Percentiles rank a stretch among this genome's conserved stretches.
phyloP scores from a whole-genome alignment of 257 asterid species.

The Penstemon eatonii region DNA sequence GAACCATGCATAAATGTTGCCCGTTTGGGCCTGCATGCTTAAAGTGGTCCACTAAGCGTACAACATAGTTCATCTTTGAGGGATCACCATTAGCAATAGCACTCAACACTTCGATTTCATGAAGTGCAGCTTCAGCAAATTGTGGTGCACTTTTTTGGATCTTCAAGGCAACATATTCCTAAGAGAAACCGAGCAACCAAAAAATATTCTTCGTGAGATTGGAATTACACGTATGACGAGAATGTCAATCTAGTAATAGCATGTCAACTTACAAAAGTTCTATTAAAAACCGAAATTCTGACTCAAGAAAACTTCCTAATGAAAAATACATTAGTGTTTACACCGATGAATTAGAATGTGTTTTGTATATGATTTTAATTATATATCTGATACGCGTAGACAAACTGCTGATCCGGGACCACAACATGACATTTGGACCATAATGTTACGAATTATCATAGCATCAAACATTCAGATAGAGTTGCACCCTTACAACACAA shows the following conservation, averaged over 20 bases:
- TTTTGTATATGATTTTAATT: too few species aligned
- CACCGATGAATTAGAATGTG: neutral
- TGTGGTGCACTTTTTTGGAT: slow-evolving; percentile 97
- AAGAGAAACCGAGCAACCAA: slow-evolving; percentile 12
- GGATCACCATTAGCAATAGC: slow-evolving; percentile 81
- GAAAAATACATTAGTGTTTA: neutral
- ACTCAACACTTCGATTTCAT: slow-evolving; percentile 83
- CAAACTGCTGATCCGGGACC: neutral
- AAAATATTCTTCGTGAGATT: neutral
- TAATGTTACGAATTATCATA: neutral
- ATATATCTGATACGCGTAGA: neutral
- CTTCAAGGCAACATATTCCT: slow-evolving; percentile 93
- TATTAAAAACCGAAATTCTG: slow-evolving; percentile 6
- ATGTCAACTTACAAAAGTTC: slow-evolving; percentile 13
- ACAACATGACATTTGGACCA: neutral
- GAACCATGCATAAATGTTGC: slow-evolving; percentile 95
- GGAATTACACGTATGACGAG: neutral
- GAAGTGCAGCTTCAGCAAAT: slow-evolving; percentile 92
- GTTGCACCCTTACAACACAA: neutral
- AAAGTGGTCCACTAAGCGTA: slow-evolving; percentile 78
- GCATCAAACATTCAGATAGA: neutral
- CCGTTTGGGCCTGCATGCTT: slow-evolving; percentile 97
- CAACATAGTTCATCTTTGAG: slow-evolving; percentile 61
- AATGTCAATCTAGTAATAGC: neutral
- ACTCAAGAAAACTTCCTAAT: neutral